Evolutionary conservation across 2,329 filamentous ascomycete genomes (phyloP), one percentile per base, ranked within the genome.

Genomic region (Cordyceps militaris): DNA sequence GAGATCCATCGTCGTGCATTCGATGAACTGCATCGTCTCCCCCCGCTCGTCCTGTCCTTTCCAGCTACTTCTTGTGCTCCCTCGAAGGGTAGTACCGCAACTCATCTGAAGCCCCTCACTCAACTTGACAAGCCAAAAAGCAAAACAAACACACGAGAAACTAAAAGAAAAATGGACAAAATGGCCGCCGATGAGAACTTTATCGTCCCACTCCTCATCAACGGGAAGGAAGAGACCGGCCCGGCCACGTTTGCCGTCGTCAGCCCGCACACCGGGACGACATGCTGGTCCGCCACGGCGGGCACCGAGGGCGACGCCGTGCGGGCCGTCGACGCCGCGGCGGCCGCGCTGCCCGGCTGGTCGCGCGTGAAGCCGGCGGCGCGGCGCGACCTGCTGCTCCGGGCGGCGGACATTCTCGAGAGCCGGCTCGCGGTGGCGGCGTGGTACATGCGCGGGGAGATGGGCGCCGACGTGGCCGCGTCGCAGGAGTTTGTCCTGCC

Each of bases 271-370:
- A 81, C 69, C 63, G 82, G 65, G 21, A 65, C 76, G 6, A 65
- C 82, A 47, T 77, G 82, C 69, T 73, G 77, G 60, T 74, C 77
- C 56, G 79, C 79, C 48, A 75, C 79, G 21, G 82, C 68, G 38
- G 82, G 83, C 0, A 73, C 79, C 40, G 81, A 79, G 51, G 69
- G 73, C 5, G 74, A 79, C 57, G 84, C 83, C 8, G 70, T 80
- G 14, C 71, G 75, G 6, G 78, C 83, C 3, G 64, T 75, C 42
- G 63, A 66, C 21, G 67, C 72, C 1, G 85, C 86, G 0, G 73
- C 82, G 40, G 73, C 75, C 34, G 86, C 87, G 0, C 85, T 86
- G 67, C 79, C 78, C 23, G 70, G 78, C 60, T 91, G 87, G 87
- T 76, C 79, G 30, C 77, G 79, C 62, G 80, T 79, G 4, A 84